Percentiles rank a stretch among this genome's conserved stretches.
These are phyloP conservation scores for Bryoerythrophyllum caledonicum DNA, from an alignment of 225 moss, liverwort and hornwort species.

Conservation along the genomic window DNA sequence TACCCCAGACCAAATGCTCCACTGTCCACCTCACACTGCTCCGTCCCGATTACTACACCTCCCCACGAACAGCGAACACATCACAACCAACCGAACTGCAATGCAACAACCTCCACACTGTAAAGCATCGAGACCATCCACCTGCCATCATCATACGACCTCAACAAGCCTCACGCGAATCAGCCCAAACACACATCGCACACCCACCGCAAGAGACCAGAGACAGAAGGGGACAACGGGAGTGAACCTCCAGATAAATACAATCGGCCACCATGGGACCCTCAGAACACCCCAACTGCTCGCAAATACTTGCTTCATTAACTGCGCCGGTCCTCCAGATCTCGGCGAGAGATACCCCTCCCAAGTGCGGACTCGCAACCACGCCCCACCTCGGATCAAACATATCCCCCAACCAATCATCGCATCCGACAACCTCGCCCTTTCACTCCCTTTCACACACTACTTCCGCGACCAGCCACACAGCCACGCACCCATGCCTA, in stretches of 20 bases:
- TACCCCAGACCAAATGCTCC: no score
- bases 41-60: no score
- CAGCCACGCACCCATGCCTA: not conserved
- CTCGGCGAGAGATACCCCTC: not conserved
- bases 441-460: constrained; percentile 6
- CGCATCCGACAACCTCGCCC: constrained; percentile 25
- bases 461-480: constrained; percentile 36
- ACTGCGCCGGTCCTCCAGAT: constrained; percentile 12
- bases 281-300: not conserved
- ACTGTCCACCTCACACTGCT: no score
- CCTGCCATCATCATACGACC: not conserved
- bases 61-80: no score
- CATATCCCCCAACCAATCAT: constrained; percentile 27
- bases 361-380: constrained; percentile 5
- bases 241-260: not conserved
- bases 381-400: constrained; percentile 22
- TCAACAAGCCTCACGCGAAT: not conserved
- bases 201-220: not conserved
- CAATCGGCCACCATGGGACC: not conserved
- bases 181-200: not conserved
- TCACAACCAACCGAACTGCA: no score
- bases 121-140: no score
- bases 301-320: constrained; percentile 23
- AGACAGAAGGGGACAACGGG: not conserved
- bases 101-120: no score